Evolutionary conservation across 768 basidiomycete species (phyloP).

Genomic region (Phaeotremella fagi): DNA sequence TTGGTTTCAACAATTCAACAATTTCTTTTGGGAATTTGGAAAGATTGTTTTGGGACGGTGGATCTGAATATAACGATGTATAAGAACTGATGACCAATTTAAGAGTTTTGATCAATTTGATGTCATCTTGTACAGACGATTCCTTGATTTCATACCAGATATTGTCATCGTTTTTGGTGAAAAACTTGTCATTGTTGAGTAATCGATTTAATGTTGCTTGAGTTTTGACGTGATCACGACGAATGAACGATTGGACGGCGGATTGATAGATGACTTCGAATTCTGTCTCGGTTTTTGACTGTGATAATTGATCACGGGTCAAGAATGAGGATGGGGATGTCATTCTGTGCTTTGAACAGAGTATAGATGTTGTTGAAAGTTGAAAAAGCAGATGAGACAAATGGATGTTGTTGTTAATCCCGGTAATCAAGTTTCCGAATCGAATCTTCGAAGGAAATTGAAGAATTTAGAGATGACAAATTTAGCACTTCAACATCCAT

Average conservation of each 20-base stretch:
- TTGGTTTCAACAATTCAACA: slow-evolving; percentile 9
- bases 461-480: too few relatives aligned
- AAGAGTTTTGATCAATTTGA: slow-evolving; percentile 30
- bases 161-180: too few relatives aligned
- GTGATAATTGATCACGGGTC: slow-evolving; percentile 2
- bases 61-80: slow-evolving; percentile 35
- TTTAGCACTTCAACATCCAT: too few relatives aligned
- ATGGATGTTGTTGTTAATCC: too few relatives aligned
- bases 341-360: too few relatives aligned
- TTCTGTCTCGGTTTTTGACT: slow-evolving; percentile 12
- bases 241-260: slow-evolving; percentile 41
- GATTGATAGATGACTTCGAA: slow-evolving; percentile 37
- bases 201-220: slow-evolving; percentile 22
- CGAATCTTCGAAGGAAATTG: too few relatives aligned
- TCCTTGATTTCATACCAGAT: slow-evolving; percentile 24
- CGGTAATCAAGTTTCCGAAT: too few relatives aligned
- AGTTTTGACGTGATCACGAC: slow-evolving; percentile 34
- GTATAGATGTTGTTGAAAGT: slow-evolving; percentile 3
- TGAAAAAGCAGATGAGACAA: too few relatives aligned
- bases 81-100: slow-evolving; percentile 31
- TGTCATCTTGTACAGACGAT: slow-evolving; percentile 1
- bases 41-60: slow-evolving; percentile 14
- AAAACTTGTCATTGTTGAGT: background rate
- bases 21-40: slow-evolving; percentile 10
- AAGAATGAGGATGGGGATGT: too few relatives aligned